phyloP scores from a whole-genome alignment of 306 rosid species.

The Cicer arietinum region DNA sequence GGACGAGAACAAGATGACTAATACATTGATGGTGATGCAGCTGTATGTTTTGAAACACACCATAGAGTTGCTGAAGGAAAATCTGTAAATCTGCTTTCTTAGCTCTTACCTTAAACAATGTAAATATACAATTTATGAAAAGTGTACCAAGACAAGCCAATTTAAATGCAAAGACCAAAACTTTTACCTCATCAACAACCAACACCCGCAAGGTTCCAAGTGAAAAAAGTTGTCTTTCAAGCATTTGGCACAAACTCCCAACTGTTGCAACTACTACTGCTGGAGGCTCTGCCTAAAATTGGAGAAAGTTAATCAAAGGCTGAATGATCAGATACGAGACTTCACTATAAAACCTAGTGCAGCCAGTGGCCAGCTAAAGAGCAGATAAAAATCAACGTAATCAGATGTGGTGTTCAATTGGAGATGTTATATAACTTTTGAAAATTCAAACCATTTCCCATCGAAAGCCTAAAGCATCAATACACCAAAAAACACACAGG shows the following conservation, averaged over 20 bases:
- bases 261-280: conserved; percentile 81
- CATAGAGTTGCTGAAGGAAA: background rate
- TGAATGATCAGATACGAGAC: conserved; percentile 15
- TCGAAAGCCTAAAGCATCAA: background rate
- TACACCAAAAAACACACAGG: background rate
- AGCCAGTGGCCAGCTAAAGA: conserved; percentile 28
- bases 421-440: conserved; percentile 8
- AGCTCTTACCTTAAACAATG: background rate
- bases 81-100: conserved; percentile 26
- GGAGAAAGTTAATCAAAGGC: conserved; percentile 38
- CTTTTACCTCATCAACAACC: conserved; percentile 88
- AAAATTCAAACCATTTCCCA: background rate
- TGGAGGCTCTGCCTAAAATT: conserved; percentile 91
- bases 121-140: conserved; percentile 16
- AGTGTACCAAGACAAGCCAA: conserved; percentile 15
- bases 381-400: conserved; percentile 28
- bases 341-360: conserved; percentile 10
- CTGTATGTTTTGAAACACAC: conserved; percentile 22
- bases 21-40: conserved; percentile 18
- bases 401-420: conserved; percentile 6
- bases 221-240: conserved; percentile 63
- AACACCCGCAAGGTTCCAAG: conserved; percentile 75
- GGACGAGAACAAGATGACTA: conserved; percentile 23
- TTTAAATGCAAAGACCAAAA: conserved; percentile 28
- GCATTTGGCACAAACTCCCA: conserved; percentile 85